Evolutionary conservation across 306 rosid genomes (phyloP), one percentile per base, ranked within the genome.

Genomic region (Cicer bijugum): DNA sequence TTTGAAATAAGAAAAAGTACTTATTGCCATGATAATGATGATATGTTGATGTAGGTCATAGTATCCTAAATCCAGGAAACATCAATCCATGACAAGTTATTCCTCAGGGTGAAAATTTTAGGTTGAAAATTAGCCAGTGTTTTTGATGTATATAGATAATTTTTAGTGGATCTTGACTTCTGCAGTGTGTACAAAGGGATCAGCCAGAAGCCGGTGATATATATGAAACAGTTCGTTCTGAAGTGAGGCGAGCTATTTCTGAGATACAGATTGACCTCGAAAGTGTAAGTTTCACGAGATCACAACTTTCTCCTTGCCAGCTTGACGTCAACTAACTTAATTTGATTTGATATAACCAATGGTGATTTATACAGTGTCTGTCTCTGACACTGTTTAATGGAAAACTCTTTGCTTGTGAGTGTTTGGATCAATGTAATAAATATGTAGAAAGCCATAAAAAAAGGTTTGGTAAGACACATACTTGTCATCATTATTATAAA

Each of bases 241-340:
- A 94, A 91, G 97, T 94, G 72, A 88, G 92, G 75, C 95, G 91
- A 35, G 98, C 92, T 62, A 85, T 94, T 74, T 85, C 87, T 50
- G 96, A 91, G 81, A 88, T 94, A 67, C 98, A 89, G 82, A 86
- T 61, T 73, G 98, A 91, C 76, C 91, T 91, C 68, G 87, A 85
- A 75, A 91, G 39, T 62, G 98, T 94, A 84, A 77, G 90, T 86
- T 77, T 16, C 78, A 57, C 48, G 71, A 51, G 28, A 58, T 55
- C 12, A 37, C 35, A 1, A 43, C 42, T 56, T 63, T 82, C 44
- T 74, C 7, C 12, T 58, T 73, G 17, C 51, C 14, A 0, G 55
- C 55, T 68, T 56, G 39, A 37, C 23, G 67, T 71, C 74, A 60
- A 10, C 38, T 47, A 39, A 56, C 52, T 61, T 43, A 16, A 16